These are phyloP conservation scores for Solanum bulbocastanum DNA, from an alignment of 257 asterid species.

Conservation along the genomic window DNA sequence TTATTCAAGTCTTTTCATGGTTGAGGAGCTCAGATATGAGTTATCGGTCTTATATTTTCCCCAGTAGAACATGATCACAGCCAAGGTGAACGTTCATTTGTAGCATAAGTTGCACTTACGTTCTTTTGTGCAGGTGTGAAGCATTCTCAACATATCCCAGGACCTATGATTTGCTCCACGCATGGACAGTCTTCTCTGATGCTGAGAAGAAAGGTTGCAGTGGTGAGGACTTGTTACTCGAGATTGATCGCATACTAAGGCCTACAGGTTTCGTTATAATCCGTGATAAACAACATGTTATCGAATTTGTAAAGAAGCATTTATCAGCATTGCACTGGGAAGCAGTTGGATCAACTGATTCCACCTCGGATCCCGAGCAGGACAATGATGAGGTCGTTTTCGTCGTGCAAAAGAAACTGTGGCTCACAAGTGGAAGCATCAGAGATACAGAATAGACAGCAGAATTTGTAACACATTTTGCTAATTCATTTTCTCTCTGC, in stretches of 20 bases:
- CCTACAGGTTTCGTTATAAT: conserved; percentile 79
- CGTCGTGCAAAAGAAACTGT: conserved; percentile 72
- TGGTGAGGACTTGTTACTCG: conserved; percentile 81
- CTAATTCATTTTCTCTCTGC: conserved; percentile 9
- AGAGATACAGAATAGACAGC: conserved; percentile 48
- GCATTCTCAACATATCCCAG: conserved; percentile 90
- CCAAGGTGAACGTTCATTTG: not conserved
- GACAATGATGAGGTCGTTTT: conserved; percentile 57
- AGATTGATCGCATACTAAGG: conserved; percentile 85
- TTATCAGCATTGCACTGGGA: conserved; percentile 84
- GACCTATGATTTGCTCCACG: conserved; percentile 85
- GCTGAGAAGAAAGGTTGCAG: conserved; percentile 92
- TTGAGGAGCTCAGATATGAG: not conserved
- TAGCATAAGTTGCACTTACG: not conserved
- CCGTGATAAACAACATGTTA: conserved; percentile 53
- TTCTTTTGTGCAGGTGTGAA: conserved; percentile 58
- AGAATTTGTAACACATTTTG: not conserved
- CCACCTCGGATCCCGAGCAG: conserved; percentile 37
- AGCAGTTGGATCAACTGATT: conserved; percentile 28
- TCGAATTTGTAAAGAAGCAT: conserved; percentile 79
- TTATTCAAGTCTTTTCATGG: not conserved
- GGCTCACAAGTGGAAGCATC: conserved; percentile 84
- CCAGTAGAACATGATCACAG: not conserved
- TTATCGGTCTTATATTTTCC: not conserved
- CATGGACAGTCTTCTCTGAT: conserved; percentile 74